A percentile compares a stretch with the other conserved stretches of the same genome.
phyloP scores from a whole-genome alignment of 1,284 basidiomycete genomes.

The Pseudozyma tsukubaensis region DNA sequence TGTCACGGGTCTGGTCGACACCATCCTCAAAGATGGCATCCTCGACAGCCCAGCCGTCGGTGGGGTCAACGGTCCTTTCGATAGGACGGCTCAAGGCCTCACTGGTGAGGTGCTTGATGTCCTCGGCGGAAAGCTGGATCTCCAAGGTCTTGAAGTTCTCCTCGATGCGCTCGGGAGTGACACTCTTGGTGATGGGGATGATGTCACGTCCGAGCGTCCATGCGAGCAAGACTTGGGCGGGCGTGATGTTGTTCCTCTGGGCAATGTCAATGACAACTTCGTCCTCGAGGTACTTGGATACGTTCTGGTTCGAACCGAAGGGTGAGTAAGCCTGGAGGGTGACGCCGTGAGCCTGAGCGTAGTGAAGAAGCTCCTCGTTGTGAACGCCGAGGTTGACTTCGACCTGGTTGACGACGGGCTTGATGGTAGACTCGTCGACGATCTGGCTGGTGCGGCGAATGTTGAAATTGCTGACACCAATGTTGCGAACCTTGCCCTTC shows the following conservation, averaged over 20 bases:
- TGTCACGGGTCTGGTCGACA: constrained; percentile 55
- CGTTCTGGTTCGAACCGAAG: constrained; percentile 56
- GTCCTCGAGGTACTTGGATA: constrained; percentile 50
- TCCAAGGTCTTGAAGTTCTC: constrained; percentile 53
- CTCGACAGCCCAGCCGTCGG: constrained; percentile 55
- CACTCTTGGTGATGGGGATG: constrained; percentile 55
- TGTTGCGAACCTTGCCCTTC: constrained; percentile 64
- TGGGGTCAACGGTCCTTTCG: constrained; percentile 60
- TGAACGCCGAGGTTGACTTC: constrained; percentile 70
- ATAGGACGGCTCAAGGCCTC: constrained; percentile 55
- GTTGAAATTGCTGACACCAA: constrained; percentile 75
- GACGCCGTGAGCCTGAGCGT: constrained; percentile 71
- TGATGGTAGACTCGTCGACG: constrained; percentile 44
- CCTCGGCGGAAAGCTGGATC: constrained; percentile 49
- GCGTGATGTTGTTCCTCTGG: constrained; percentile 57
- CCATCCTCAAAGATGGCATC: constrained; percentile 64
- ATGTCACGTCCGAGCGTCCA: constrained; percentile 60
- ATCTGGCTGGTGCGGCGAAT: constrained; percentile 57
- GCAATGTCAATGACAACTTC: constrained; percentile 58
- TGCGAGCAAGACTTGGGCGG: constrained; percentile 57
- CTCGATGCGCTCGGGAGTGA: constrained; percentile 52
- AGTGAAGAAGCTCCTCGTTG: constrained; percentile 81
- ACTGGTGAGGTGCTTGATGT: constrained; percentile 58
- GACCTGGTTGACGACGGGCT: constrained; percentile 64
- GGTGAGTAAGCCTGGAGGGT: constrained; percentile 62